Base-by-base conservation (phyloP, 1,139 yeast species). In the Suhomyces bokatorum region DNA sequence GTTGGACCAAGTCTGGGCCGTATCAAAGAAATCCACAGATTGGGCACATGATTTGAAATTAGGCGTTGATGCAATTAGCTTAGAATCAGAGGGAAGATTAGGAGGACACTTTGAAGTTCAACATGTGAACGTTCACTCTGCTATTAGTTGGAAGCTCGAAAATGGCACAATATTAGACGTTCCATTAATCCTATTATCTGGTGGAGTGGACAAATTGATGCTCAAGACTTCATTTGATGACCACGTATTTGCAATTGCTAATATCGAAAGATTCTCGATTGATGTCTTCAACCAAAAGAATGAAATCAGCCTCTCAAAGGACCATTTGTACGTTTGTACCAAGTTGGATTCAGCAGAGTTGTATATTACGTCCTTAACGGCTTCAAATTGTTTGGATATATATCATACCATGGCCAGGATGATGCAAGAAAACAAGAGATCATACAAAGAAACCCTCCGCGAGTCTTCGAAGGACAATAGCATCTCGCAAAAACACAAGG, bases 331-430 rank as follows among this genome's bases (percentile, higher is more conserved):
- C 47, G 87, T 83, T 1, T 69, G 75, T 2, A 71, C 82, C 1
- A 73, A 75, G 14, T 76, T 87, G 52, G 81, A 74, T 3, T 71
- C 80, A 0, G 73, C 85, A 11, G 81, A 79, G 46, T 56, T 88
- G 1, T 87, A 79, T 55, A 71, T 86, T 46, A 90, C 98, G 0
- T 88, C 96, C 0, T 73, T 93, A 55, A 85, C 95, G 0, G 95
- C 95, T 0, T 85, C 96, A 0, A 89, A 86, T 56, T 69, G 88
- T 28, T 72, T 84, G 52, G 97, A 91, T 64, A 83, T 93, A 38
- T 78, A 81, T 56, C 85, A 84, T 47, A 82, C 95, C 0, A 68
- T 88, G 20, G 66, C 78, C 39, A 74, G 96, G 53, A 83, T 90
- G 74, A 73, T 83, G 26, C 86, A 83, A 53, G 96, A 89, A 48